These are phyloP conservation scores for Quercus lobata DNA, from an alignment of 331 rosid species.

Conservation along the genomic window DNA sequence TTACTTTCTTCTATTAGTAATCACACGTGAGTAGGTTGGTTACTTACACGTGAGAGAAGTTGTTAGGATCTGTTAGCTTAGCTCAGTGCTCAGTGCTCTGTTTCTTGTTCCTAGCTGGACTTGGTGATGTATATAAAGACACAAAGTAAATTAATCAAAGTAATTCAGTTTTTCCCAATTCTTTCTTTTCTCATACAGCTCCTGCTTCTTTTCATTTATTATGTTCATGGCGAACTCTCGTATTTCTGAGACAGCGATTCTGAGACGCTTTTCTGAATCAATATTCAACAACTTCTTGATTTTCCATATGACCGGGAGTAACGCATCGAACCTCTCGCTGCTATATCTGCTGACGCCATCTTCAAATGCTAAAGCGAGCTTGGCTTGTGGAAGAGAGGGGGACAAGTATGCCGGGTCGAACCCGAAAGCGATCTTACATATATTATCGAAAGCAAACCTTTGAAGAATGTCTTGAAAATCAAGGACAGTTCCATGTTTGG, in stretches of 20 bases:
- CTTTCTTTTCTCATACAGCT: no score
- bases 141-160: no score
- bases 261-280: constrained; percentile 41
- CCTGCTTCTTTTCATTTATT: constrained; percentile 44
- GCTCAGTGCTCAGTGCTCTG: no score
- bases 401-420: constrained; percentile 52
- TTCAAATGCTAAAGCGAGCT: constrained; percentile 57
- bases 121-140: no score
- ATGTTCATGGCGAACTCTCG: constrained; percentile 40
- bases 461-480: no score
- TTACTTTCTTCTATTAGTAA: no score
- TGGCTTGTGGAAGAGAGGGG: constrained; percentile 45
- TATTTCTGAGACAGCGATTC: constrained; percentile 27
- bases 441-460: constrained; percentile 43
- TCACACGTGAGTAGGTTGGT: no score
- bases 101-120: no score
- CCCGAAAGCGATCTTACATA: constrained; percentile 60
- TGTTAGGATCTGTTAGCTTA: no score
- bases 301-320: constrained; percentile 46
- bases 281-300: constrained; percentile 31
- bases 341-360: constrained; percentile 29
- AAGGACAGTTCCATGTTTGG: neutral
- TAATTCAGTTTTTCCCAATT: no score
- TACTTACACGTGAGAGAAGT: no score
- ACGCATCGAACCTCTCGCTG: constrained; percentile 28